phyloP scores from a whole-genome alignment of 257 asterid species.

The Nicotiana sylvestris region DNA sequence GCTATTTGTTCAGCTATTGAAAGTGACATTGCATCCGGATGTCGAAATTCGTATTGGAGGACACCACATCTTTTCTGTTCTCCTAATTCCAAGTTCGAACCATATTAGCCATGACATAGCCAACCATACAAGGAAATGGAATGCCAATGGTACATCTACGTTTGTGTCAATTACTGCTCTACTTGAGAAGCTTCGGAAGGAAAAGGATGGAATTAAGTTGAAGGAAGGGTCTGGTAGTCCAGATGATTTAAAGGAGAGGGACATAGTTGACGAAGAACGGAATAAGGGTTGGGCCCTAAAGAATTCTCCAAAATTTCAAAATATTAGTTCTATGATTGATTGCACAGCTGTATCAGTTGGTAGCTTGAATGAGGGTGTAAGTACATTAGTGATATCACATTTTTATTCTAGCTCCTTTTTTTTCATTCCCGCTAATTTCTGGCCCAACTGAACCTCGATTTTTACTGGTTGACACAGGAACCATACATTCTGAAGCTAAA shows the following conservation, averaged over 20 bases:
- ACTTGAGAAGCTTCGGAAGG: constrained; percentile 91
- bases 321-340: constrained; percentile 68
- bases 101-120: constrained; percentile 54
- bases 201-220: constrained; percentile 45
- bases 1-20: constrained; percentile 77
- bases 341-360: constrained; percentile 49
- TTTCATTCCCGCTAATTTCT: background rate
- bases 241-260: constrained; percentile 45
- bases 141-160: constrained; percentile 64
- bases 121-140: constrained; percentile 58
- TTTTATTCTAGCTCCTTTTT: background rate
- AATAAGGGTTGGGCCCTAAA: constrained; percentile 61
- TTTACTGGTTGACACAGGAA: constrained; percentile 48
- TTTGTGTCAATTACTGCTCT: constrained; percentile 77
- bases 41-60: constrained; percentile 87
- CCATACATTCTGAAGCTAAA: constrained; percentile 61
- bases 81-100: constrained; percentile 69
- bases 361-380: constrained; percentile 61
- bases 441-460: background rate
- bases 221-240: constrained; percentile 37
- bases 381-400: constrained; percentile 1
- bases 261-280: constrained; percentile 55
- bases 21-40: constrained; percentile 83
- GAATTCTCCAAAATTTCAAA: constrained; percentile 74
- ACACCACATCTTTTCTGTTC: constrained; percentile 84